Percentiles rank a stretch among this genome's conserved stretches.
Conservation (phyloP, 208 protist species). For the Eutreptiella sp. region DNA sequence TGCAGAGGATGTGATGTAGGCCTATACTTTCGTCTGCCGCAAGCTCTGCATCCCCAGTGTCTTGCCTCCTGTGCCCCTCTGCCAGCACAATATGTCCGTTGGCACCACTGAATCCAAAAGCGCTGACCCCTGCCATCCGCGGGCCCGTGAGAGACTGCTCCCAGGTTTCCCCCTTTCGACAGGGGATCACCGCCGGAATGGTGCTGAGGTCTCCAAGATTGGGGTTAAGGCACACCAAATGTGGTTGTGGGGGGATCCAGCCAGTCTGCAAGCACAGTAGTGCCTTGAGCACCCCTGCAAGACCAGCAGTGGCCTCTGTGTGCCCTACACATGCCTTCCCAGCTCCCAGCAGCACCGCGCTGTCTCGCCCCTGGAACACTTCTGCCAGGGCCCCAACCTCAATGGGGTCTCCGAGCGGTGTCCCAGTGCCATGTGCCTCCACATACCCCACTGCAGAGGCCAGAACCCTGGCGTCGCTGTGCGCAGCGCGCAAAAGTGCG, state of each 20-base stretch:
- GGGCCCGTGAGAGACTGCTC: too few relatives aligned
- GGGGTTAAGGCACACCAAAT: too few relatives aligned
- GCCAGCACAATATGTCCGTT: conserved; percentile 30
- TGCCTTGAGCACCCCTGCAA: conserved; percentile 29
- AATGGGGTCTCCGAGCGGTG: conserved; percentile 44
- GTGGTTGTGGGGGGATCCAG: conserved; percentile 20
- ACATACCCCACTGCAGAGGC: conserved; percentile 37
- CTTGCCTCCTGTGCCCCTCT: too few relatives aligned
- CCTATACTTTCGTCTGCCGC: too few relatives aligned
- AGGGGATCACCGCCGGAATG: too few relatives aligned
- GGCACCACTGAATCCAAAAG: conserved; percentile 32
- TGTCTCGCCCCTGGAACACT: background rate
- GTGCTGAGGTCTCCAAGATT: too few relatives aligned
- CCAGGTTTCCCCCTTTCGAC: too few relatives aligned
- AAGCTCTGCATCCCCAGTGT: too few relatives aligned
- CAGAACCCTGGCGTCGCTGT: conserved; percentile 3
- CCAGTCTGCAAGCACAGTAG: background rate
- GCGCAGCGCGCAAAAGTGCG: conserved; percentile 27
- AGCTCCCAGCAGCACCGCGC: conserved; percentile 25
- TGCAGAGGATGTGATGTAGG: too few relatives aligned
- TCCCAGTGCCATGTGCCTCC: conserved; percentile 49
- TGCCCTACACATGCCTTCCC: conserved; percentile 40
- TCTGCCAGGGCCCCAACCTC: conserved; percentile 31
- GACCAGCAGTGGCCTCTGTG: conserved; percentile 33
- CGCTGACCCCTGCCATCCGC: too few relatives aligned